Evolutionary conservation across 176 grass and related monocot genomes (phyloP).

Genomic region (Phragmites australis): DNA sequence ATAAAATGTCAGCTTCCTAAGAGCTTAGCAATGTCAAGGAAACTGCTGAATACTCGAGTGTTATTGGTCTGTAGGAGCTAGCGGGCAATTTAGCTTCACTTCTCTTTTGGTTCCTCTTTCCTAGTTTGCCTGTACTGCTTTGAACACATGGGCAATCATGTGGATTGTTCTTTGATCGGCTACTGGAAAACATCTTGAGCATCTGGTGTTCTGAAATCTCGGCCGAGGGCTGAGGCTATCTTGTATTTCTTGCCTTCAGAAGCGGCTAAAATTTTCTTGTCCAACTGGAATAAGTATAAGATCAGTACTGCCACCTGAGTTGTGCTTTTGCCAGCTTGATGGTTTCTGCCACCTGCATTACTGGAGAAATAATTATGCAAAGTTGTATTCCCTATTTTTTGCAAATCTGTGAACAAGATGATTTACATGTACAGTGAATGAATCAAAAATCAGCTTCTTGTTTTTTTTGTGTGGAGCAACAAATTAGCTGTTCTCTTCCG

Average conservation of each 20-base stretch:
- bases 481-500: too few relatives aligned
- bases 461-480: too few relatives aligned
- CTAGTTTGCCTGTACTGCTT: not conserved
- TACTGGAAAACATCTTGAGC: not conserved
- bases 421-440: too few relatives aligned
- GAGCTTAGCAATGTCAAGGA: conserved; percentile 13
- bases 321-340: not conserved
- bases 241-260: not conserved
- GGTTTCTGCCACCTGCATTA: not conserved
- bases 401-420: not conserved
- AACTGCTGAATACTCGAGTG: conserved; percentile 28
- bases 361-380: not conserved
- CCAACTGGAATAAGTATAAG: not conserved
- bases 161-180: not conserved
- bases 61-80: not conserved
- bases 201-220: not conserved
- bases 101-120: too few relatives aligned
- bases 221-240: not conserved
- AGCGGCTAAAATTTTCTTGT: not conserved
- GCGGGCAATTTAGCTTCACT: not conserved
- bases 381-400: not conserved
- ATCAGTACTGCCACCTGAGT: too few relatives aligned
- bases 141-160: not conserved
- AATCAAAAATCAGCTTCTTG: not conserved
- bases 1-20: conserved; percentile 29